Evolutionary conservation across 805 yeast genomes (phyloP).

Genomic region (Yarrowia alimentaria): DNA sequence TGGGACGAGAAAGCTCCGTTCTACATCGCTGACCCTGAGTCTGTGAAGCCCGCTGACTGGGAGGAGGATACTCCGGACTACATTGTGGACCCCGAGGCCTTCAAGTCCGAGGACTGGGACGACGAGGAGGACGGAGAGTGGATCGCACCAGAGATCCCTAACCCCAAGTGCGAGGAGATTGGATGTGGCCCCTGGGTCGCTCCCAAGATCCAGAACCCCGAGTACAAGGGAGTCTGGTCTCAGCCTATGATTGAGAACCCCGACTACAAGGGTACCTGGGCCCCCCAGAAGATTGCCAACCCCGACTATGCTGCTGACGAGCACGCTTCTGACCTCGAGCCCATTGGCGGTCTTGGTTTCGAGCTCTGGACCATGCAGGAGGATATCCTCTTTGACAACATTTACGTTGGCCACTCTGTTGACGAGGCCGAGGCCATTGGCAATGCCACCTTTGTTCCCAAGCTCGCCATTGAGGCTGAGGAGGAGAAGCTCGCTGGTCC

Average conservation of each 20-base stretch:
- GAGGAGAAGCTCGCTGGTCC: conserved; percentile 19
- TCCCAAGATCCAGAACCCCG: conserved; percentile 62
- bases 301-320: conserved; percentile 61
- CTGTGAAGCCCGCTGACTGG: conserved; percentile 76
- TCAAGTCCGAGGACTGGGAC: conserved; percentile 77
- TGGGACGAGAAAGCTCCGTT: conserved; percentile 76
- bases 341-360: conserved; percentile 76
- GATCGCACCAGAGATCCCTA: conserved; percentile 65
- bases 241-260: conserved; percentile 71
- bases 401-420: conserved; percentile 77
- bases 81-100: conserved; percentile 66
- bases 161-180: conserved; percentile 64
- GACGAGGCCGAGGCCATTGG: conserved; percentile 80
- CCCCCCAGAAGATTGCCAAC: conserved; percentile 59
- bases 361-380: conserved; percentile 84
- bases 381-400: conserved; percentile 71
- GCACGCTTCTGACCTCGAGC: conserved; percentile 57
- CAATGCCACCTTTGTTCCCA: conserved; percentile 63
- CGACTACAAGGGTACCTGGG: conserved; percentile 72
- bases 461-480: conserved; percentile 37
- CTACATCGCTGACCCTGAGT: conserved; percentile 64
- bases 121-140: conserved; percentile 89
- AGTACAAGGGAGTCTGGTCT: conserved; percentile 71
- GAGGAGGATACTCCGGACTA: conserved; percentile 57
- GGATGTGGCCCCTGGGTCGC: conserved; percentile 76